Percentiles rank a stretch among this genome's conserved stretches.
Conservation (phyloP, 2,329 filamentous ascomycete species). For the Arthrobotrys musiformis region DNA sequence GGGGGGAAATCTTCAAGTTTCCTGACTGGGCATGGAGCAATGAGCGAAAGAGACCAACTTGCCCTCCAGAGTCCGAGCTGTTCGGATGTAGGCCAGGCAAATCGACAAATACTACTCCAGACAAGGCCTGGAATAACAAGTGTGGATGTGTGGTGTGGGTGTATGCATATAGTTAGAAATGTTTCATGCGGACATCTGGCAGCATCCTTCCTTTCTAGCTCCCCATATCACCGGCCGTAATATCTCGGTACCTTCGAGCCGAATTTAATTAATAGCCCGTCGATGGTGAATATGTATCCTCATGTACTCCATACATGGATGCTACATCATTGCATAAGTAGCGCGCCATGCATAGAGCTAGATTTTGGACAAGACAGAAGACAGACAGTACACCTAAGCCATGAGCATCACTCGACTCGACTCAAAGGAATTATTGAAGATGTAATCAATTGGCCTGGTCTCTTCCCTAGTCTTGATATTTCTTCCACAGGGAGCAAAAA, state of each 20-base stretch:
- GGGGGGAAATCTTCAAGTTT: constrained; percentile 46
- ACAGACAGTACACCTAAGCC: too few species aligned
- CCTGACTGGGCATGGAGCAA: constrained; percentile 34
- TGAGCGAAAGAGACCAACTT: constrained; percentile 22
- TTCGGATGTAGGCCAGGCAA: neutral
- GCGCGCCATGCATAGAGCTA: neutral
- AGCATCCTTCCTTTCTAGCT: too few species aligned
- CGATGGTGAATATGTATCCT: constrained; percentile 4
- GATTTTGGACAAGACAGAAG: too few species aligned
- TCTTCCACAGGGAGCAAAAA: neutral
- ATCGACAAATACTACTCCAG: too few species aligned
- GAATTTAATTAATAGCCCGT: neutral
- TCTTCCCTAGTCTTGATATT: too few species aligned
- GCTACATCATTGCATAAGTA: neutral
- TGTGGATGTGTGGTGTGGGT: neutral
- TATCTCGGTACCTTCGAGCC: constrained; percentile 20
- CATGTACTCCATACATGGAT: neutral
- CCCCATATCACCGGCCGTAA: constrained; percentile 30
- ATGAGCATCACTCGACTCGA: neutral
- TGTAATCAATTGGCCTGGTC: neutral
- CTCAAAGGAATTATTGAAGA: neutral
- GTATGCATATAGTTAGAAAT: constrained; percentile 10
- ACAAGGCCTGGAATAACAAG: too few species aligned
- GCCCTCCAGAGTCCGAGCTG: neutral
- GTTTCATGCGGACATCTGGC: constrained; percentile 50